phyloP scores from a whole-genome alignment of 1,284 basidiomycete species.

The Farysia itapuensis region DNA sequence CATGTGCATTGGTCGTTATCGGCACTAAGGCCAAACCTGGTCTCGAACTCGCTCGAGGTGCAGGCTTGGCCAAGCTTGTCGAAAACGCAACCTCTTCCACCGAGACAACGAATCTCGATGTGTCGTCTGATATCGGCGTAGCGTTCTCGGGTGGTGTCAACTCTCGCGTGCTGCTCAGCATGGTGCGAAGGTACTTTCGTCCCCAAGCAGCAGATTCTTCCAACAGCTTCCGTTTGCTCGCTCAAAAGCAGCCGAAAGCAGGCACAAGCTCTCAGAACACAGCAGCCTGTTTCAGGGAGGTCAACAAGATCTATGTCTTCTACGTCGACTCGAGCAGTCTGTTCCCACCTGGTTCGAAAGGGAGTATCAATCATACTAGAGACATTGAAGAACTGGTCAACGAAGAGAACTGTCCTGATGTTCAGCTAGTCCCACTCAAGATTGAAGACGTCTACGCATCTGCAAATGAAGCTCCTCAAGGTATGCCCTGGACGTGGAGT shows the following conservation, averaged over 20 bases:
- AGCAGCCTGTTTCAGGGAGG: conserved; percentile 29
- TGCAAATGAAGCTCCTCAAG: background rate
- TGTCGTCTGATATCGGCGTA: conserved; percentile 23
- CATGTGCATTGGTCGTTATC: conserved; percentile 41
- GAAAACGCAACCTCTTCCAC: conserved; percentile 1
- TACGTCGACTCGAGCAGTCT: conserved; percentile 43
- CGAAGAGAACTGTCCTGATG: conserved; percentile 17
- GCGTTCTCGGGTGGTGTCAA: conserved; percentile 18
- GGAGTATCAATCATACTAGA: conserved; percentile 8
- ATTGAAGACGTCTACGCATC: conserved; percentile 29
- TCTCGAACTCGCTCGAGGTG: conserved; percentile 43
- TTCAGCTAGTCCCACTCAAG: conserved; percentile 33
- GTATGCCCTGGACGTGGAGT: conserved; percentile 2
- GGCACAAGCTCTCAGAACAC: background rate
- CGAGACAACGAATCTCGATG: background rate
- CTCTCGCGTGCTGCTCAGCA: conserved; percentile 17
- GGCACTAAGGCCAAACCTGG: conserved; percentile 40
- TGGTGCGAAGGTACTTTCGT: conserved; percentile 20
- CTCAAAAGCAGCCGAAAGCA: background rate
- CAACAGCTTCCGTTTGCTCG: background rate
- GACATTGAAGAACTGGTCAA: conserved; percentile 31
- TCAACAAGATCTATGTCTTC: conserved; percentile 45
- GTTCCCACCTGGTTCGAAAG: conserved; percentile 2
- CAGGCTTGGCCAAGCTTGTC: conserved; percentile 38
- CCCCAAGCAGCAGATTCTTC: conserved; percentile 4